Conservation (phyloP, 2,329 filamentous ascomycete genomes). For the Cercospora canescens region DNA sequence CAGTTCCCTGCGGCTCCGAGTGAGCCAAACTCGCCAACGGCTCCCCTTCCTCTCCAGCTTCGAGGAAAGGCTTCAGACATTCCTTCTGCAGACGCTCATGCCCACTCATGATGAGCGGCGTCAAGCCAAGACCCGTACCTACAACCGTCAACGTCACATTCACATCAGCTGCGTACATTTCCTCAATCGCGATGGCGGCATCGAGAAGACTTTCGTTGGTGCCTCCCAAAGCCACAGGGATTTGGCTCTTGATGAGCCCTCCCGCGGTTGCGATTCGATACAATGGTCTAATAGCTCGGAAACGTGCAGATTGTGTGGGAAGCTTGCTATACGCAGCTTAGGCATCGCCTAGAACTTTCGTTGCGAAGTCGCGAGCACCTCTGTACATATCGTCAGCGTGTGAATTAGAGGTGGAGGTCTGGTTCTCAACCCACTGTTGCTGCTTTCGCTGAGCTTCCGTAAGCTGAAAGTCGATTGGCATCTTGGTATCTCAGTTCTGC, state of each 20-base stretch:
- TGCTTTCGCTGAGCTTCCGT: conserved; percentile 4
- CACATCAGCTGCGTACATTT: conserved; percentile 55
- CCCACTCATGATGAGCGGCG: conserved; percentile 51
- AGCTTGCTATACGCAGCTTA: conserved; percentile 29
- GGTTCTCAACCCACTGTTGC: neutral
- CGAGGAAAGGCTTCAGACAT: conserved; percentile 53
- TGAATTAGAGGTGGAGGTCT: neutral
- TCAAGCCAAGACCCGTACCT: conserved; percentile 54
- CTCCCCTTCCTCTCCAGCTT: conserved; percentile 39
- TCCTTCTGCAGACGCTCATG: conserved; percentile 42
- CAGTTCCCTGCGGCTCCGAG: conserved; percentile 54
- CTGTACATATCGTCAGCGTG: neutral
- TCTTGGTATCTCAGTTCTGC: neutral
- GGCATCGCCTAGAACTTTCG: conserved; percentile 29
- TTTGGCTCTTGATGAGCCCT: conserved; percentile 51
- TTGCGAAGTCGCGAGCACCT: conserved; percentile 32
- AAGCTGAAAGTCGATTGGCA: conserved; percentile 15
- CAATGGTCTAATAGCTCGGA: conserved; percentile 49
- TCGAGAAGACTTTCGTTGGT: conserved; percentile 48
- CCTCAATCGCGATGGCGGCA: conserved; percentile 53
- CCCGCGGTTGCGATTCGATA: conserved; percentile 47
- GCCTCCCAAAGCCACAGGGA: conserved; percentile 51
- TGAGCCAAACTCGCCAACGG: conserved; percentile 54
- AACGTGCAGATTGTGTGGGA: conserved; percentile 40
- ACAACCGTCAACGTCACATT: conserved; percentile 53